Conservation (phyloP, 495 filamentous ascomycete genomes). For the Lepidopterella palustris region DNA sequence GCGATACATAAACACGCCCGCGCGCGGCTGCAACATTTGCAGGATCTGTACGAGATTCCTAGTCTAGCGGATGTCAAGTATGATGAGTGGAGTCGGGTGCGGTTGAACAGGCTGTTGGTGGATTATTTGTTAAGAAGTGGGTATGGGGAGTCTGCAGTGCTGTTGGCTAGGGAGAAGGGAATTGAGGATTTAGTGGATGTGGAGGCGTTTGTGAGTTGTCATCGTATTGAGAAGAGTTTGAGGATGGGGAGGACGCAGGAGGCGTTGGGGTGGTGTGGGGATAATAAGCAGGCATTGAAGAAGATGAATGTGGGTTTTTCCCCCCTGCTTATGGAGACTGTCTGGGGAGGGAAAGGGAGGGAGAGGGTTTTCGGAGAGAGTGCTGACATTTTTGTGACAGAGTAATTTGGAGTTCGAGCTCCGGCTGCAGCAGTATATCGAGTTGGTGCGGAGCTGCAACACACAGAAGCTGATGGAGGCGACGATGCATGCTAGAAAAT, state of each 20-base stretch:
- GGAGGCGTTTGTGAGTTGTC: slow-evolving; percentile 78
- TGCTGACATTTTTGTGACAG: slow-evolving; percentile 36
- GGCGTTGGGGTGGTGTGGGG: slow-evolving; percentile 80
- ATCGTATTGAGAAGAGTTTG: slow-evolving; percentile 64
- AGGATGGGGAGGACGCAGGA: slow-evolving; percentile 57
- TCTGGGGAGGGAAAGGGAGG: neutral
- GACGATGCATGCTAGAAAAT: slow-evolving; percentile 73
- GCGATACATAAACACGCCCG: slow-evolving; percentile 63
- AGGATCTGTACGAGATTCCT: slow-evolving; percentile 69
- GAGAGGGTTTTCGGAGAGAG: neutral
- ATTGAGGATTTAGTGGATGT: slow-evolving; percentile 82
- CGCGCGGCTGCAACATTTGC: slow-evolving; percentile 71
- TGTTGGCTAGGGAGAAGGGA: slow-evolving; percentile 62
- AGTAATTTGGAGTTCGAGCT: slow-evolving; percentile 90
- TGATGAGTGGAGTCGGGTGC: slow-evolving; percentile 75
- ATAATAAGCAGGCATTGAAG: slow-evolving; percentile 82
- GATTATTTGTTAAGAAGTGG: slow-evolving; percentile 85
- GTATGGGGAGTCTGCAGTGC: slow-evolving; percentile 68
- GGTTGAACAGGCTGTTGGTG: slow-evolving; percentile 77
- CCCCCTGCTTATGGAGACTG: neutral
- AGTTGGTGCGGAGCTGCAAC: slow-evolving; percentile 64
- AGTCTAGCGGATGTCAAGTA: slow-evolving; percentile 89
- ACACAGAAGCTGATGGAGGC: slow-evolving; percentile 61
- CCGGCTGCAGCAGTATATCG: slow-evolving; percentile 92
- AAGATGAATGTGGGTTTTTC: slow-evolving; percentile 62